Conservation (phyloP, 1,284 basidiomycete species). For the Vanrija humicola region DNA sequence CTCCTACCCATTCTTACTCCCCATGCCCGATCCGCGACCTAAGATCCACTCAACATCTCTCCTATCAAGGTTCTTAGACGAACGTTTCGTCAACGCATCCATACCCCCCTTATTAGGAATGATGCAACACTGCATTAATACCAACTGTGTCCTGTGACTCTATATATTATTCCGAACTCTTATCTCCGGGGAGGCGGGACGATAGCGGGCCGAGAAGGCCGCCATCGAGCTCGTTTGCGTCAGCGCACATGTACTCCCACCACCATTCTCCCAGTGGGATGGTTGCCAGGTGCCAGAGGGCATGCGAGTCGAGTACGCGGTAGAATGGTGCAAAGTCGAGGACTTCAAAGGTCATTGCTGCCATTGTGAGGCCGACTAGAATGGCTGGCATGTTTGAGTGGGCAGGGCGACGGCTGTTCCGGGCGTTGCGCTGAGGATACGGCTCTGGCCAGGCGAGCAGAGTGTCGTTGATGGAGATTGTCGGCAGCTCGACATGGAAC, state of each 20-base stretch:
- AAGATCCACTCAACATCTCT: too few species aligned
- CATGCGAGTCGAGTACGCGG: conserved; percentile 83
- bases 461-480: conserved; percentile 13
- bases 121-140: conserved; percentile 6
- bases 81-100: too few species aligned
- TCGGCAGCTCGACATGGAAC: conserved; percentile 50
- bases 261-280: conserved; percentile 73
- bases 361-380: conserved; percentile 67
- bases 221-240: conserved; percentile 36
- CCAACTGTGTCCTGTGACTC: background rate
- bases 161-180: background rate
- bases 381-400: conserved; percentile 48
- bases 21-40: too few species aligned
- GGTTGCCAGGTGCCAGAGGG: conserved; percentile 89
- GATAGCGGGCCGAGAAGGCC: background rate
- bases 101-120: background rate
- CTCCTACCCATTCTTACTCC: too few species aligned
- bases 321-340: conserved; percentile 84
- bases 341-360: conserved; percentile 76
- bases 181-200: background rate
- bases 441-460: conserved; percentile 13
- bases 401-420: conserved; percentile 7
- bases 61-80: too few species aligned
- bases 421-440: conserved; percentile 41
- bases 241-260: conserved; percentile 63